Evolutionary conservation across 2,329 filamentous ascomycete species (phyloP).

Genomic region (Beauveria sp.): DNA sequence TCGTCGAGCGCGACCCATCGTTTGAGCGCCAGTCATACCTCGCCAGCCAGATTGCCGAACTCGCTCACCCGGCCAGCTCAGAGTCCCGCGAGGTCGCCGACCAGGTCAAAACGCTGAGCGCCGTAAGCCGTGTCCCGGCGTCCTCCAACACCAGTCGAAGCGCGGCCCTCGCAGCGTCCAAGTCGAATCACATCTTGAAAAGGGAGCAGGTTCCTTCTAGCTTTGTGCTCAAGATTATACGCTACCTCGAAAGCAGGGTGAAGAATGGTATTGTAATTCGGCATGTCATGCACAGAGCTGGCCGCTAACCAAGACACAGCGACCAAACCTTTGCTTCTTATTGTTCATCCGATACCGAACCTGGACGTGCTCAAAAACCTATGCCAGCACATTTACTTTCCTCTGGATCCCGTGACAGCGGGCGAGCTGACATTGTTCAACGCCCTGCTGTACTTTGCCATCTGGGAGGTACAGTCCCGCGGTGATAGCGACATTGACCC

Average conservation of each 20-base stretch:
- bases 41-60: constrained; percentile 13
- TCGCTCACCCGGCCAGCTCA: neutral
- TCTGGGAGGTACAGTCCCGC: constrained; percentile 13
- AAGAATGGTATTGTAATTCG: neutral
- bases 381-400: constrained; percentile 15
- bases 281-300: neutral
- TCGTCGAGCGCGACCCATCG: constrained; percentile 13
- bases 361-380: constrained; percentile 13
- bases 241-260: neutral
- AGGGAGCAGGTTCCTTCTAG: constrained; percentile 3
- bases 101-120: constrained; percentile 4
- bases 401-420: constrained; percentile 13
- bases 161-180: neutral
- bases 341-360: constrained; percentile 15
- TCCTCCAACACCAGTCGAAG: neutral
- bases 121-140: neutral
- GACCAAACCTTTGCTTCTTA: constrained; percentile 7
- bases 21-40: constrained; percentile 13
- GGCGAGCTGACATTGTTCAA: constrained; percentile 15
- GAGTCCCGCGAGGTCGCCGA: constrained; percentile 10
- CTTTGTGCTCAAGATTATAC: constrained; percentile 9
- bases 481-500: constrained; percentile 8
- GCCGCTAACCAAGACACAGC: neutral
- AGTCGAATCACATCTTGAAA: neutral
- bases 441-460: constrained; percentile 13